A percentile compares a stretch with the other conserved stretches of the same genome.
phyloP scores from a whole-genome alignment of 2,329 filamentous ascomycete genomes.

The Metarhizium humberi region DNA sequence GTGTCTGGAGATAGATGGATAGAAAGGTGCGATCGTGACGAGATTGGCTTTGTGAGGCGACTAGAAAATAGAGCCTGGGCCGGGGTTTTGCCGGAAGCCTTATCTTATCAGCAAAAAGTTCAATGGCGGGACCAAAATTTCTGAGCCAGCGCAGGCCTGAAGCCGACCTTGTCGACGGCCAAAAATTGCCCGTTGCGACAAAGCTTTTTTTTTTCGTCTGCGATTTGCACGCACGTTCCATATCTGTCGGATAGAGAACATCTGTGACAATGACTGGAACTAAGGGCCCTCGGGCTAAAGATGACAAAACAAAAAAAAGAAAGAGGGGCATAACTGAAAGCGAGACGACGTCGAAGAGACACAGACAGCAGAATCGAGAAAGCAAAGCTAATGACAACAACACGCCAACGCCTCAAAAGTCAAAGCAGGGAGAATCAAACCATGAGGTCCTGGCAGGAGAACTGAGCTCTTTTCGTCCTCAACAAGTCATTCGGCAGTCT shows the following conservation, averaged over 20 bases:
- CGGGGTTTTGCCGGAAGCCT: constrained; percentile 22
- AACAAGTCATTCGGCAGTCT: constrained; percentile 17
- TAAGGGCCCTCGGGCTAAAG: constrained; percentile 21
- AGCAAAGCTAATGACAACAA: constrained; percentile 17
- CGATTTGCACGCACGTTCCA: constrained; percentile 7
- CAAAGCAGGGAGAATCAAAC: constrained; percentile 5
- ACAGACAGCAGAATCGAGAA: constrained; percentile 22
- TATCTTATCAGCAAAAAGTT: constrained; percentile 36
- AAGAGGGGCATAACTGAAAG: constrained; percentile 36
- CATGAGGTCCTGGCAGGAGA: constrained; percentile 5
- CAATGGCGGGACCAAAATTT: constrained; percentile 31
- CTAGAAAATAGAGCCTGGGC: constrained; percentile 1
- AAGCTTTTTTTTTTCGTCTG: constrained; percentile 1
- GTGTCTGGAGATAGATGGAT: not conserved
- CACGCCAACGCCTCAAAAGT: not conserved
- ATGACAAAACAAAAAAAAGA: constrained; percentile 34
- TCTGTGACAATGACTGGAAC: constrained; percentile 24
- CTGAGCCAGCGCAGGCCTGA: constrained; percentile 7
- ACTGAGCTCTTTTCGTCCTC: constrained; percentile 9
- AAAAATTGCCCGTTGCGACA: constrained; percentile 4
- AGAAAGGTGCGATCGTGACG: constrained; percentile 1
- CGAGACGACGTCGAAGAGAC: constrained; percentile 31
- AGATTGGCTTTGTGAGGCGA: not conserved
- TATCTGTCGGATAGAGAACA: constrained; percentile 2
- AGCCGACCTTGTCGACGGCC: constrained; percentile 1